phyloP scores from a whole-genome alignment of 2,329 filamentous ascomycete species.

The Colletotrichum orbiculare region DNA sequence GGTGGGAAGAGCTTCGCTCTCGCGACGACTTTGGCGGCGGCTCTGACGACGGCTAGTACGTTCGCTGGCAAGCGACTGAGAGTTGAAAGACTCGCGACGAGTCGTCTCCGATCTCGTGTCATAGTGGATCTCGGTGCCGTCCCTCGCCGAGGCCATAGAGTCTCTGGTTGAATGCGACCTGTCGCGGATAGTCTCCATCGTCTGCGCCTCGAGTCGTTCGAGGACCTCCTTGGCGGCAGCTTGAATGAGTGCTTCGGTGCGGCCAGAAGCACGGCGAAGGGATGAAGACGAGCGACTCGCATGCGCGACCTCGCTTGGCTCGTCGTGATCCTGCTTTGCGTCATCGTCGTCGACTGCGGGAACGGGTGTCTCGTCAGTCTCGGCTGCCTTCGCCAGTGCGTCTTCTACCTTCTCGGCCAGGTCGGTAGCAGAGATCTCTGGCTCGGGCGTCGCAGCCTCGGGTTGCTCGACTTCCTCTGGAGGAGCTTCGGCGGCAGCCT shows the following conservation, averaged over 20 bases:
- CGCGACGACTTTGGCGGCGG: slow-evolving; percentile 6
- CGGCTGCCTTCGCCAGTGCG: slow-evolving; percentile 2
- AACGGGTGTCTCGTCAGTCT: not conserved
- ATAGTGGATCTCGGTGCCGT: slow-evolving; percentile 44
- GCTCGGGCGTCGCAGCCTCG: not conserved
- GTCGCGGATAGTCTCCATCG: slow-evolving; percentile 41
- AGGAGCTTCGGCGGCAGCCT: too few species aligned
- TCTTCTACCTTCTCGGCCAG: slow-evolving; percentile 13
- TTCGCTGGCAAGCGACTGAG: slow-evolving; percentile 25
- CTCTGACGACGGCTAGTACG: slow-evolving; percentile 10
- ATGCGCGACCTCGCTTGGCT: not conserved
- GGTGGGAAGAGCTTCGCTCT: slow-evolving; percentile 10
- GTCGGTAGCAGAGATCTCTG: slow-evolving; percentile 6
- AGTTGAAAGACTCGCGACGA: slow-evolving; percentile 21
- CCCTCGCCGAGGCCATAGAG: slow-evolving; percentile 41
- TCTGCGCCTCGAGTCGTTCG: slow-evolving; percentile 55
- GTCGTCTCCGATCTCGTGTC: slow-evolving; percentile 40
- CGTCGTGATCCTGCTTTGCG: not conserved
- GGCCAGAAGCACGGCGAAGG: slow-evolving; percentile 52
- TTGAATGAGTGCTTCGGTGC: slow-evolving; percentile 65
- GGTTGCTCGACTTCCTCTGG: not conserved
- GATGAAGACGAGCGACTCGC: slow-evolving; percentile 38
- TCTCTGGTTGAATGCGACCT: slow-evolving; percentile 23
- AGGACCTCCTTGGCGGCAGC: slow-evolving; percentile 63
- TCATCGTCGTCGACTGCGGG: slow-evolving; percentile 9